Evolutionary conservation across 495 filamentous ascomycete species (phyloP).

Genomic region (Rusavskia elegans): DNA sequence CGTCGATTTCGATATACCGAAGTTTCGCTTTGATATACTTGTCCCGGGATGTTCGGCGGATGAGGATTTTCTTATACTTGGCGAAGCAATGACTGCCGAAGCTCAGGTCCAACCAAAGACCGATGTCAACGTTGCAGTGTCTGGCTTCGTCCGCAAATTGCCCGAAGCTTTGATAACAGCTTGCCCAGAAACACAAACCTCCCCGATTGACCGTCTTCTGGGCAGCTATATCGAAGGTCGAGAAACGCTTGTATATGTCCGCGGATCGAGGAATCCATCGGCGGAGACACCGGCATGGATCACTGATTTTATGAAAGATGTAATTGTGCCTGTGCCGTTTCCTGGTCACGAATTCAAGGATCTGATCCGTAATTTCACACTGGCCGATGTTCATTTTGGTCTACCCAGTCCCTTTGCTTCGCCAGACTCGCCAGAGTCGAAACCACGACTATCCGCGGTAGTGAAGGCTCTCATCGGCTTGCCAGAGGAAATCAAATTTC

Average conservation of each 20-base stretch:
- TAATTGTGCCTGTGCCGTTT: conserved; percentile 73
- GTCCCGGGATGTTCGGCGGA: conserved; percentile 56
- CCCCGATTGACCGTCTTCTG: conserved; percentile 75
- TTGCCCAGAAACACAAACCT: conserved; percentile 60
- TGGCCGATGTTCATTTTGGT: conserved; percentile 68
- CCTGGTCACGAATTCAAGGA: conserved; percentile 65
- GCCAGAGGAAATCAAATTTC: conserved; percentile 74
- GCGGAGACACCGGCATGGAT: conserved; percentile 64
- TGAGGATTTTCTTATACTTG: conserved; percentile 53
- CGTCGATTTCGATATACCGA: conserved; percentile 53
- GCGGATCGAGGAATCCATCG: conserved; percentile 51
- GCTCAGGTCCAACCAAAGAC: conserved; percentile 48
- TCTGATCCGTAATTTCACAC: conserved; percentile 69
- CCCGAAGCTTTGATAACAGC: conserved; percentile 49
- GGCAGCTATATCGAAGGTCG: conserved; percentile 66
- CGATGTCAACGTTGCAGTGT: conserved; percentile 49
- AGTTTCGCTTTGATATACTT: conserved; percentile 67
- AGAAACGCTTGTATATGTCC: conserved; percentile 62
- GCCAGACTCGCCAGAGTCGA: conserved; percentile 54
- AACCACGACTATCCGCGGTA: conserved; percentile 64
- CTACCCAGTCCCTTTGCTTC: conserved; percentile 65
- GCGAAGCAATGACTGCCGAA: conserved; percentile 50
- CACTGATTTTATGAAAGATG: conserved; percentile 56
- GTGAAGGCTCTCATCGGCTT: conserved; percentile 60
- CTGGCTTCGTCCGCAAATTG: conserved; percentile 50